phyloP scores from a whole-genome alignment of 1,284 basidiomycete species.

The Baeospora myosura region DNA sequence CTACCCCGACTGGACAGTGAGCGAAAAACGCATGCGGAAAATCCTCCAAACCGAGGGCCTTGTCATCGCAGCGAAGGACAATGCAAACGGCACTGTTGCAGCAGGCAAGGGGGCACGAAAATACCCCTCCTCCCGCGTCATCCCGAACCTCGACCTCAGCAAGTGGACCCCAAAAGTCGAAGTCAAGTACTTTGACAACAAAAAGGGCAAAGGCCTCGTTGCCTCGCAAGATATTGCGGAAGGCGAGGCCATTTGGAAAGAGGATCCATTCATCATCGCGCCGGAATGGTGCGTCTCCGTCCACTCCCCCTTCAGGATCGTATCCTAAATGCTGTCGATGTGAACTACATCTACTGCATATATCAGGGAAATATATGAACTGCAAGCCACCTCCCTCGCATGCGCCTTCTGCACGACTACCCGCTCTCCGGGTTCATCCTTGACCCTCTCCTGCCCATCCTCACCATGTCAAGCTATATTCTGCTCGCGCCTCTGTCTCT shows the following conservation, averaged over 20 bases:
- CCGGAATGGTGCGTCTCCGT: conserved; percentile 54
- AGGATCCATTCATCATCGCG: conserved; percentile 67
- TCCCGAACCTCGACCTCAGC: conserved; percentile 54
- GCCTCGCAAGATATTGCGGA: conserved; percentile 58
- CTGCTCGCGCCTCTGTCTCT: conserved; percentile 72
- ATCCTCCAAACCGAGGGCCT: conserved; percentile 56
- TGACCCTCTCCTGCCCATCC: conserved; percentile 42
- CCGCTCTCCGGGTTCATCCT: conserved; percentile 38
- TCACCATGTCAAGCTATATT: conserved; percentile 61
- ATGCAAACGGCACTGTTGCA: conserved; percentile 11
- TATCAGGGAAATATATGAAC: conserved; percentile 63
- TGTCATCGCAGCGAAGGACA: conserved; percentile 24
- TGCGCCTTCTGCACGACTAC: conserved; percentile 67
- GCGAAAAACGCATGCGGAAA: conserved; percentile 75
- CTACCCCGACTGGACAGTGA: conserved; percentile 67
- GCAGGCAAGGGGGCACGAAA: no score
- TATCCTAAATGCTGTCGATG: no score
- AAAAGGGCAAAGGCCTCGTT: conserved; percentile 80
- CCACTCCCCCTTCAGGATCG: no score
- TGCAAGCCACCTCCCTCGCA: conserved; percentile 47
- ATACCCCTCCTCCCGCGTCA: conserved; percentile 63
- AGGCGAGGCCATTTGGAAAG: conserved; percentile 78
- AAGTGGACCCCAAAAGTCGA: conserved; percentile 60
- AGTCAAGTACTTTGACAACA: conserved; percentile 61
- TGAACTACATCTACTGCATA: conserved; percentile 1